Evolutionary conservation across 331 rosid species (phyloP), one percentile per base, ranked within the genome.

Genomic region (Rosa hybrid): DNA sequence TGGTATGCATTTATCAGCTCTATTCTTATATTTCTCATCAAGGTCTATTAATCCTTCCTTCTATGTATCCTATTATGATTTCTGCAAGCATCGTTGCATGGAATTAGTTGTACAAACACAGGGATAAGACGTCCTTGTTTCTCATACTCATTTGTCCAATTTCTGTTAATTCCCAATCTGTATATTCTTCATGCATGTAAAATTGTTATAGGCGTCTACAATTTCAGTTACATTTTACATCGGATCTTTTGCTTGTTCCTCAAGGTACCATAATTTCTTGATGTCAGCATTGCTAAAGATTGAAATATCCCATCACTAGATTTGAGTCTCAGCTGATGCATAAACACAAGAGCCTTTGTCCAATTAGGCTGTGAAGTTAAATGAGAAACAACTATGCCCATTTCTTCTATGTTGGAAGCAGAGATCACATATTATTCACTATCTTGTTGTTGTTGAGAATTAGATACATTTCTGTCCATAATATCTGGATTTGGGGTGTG

Each of bases 1-100:
- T 57, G 98, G 98, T 90, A 86, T 4, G 27, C 6, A 34, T 59
- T 44, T 20, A 6, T 23, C 23, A 4, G 38, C 20, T 18, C 54
- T 42, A 5, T 10, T 34, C 27, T 13, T 65, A 14, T 34, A 18
- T 65, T 30, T 65, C 12, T 60, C 16, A 12, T 10, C 21, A 16
- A 13, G 12, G 12, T 65, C 13, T 42, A 6, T 69, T 50, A 6
- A 7, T 45, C 41, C 12, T 64, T 80, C 21, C 12, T 30, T 68
- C 50, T 34, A 14, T 39, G 12, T 78, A 14, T 38, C 46, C 27
- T 14, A 25, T 38, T 20, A n/a, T 70, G 20, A 25, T 63, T 27
- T 18, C 23, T 62, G 46, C 11, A 38, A 39, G 46, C 46, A 67
- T 14, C 14, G 39, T 27, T 5, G 44, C 69, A 30, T 27, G 18